Evolutionary conservation across 2,329 filamentous ascomycete species (phyloP), one percentile per base, ranked within the genome.

Genomic region (Colletotrichum aenigma): DNA sequence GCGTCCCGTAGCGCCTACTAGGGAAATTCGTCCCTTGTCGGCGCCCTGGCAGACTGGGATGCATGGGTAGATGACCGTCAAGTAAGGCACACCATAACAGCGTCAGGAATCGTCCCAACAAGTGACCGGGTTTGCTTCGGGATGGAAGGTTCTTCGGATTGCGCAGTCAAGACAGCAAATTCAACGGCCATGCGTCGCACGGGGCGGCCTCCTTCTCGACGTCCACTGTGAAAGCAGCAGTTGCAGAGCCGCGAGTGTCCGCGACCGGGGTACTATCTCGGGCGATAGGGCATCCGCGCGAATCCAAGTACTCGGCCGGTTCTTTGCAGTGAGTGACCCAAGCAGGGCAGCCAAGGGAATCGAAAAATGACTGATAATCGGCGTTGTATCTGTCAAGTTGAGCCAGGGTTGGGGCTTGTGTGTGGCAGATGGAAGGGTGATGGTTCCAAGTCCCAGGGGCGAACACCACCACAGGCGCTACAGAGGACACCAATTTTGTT

Each of bases 71-170:
- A 43, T n/a, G 62, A 55, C 26, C 43, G 18, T 58, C 48, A 26
- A 64, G 21, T 72, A 65, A 48, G 64, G 43, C 56, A 68, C 56
- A 65, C 32, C 52, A 61, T 21, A 75, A 52, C 56, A 56, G 64
- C 24, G 73, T 58, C 56, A 56, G 43, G 26, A 73, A 75, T 73
- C 73, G 55, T 75, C 73, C 73, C 69, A 75, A 75, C 73, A 65
- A 75, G 73, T 64, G 68, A 43, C 38, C 43, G 24, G 69, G 56
- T 26, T 68, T 73, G 73, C 62, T 67, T 75, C 55, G 61, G 72
- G 55, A 71, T 56, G 36, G 52, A 71, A 66, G 36, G 36, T 36
- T 71, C 21, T 34, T 60, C 68, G 61, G 38, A 67, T 36, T 26
- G 21, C 30, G 21, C 32, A 68, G 55, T 65, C 26, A 52, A 71